These are phyloP conservation scores for Beauveria asiatica DNA, from an alignment of 2,329 filamentous ascomycete species.

Conservation along the genomic window DNA sequence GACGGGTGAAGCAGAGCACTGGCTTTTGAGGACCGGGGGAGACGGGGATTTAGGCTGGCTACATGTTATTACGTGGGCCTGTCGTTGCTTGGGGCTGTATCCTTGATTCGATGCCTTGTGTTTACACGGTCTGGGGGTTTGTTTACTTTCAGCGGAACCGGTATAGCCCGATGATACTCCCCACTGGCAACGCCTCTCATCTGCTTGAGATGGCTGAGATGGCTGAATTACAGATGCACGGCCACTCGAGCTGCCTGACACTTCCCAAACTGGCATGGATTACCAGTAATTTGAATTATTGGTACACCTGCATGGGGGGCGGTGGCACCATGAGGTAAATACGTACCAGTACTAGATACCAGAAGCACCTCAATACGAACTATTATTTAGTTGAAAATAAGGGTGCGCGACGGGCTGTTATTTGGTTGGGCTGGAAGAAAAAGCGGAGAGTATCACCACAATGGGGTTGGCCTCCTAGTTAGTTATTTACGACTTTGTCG, in stretches of 20 bases:
- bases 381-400: background rate
- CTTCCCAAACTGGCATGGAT: background rate
- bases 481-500: too few relatives aligned
- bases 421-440: background rate
- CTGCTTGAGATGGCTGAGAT: background rate
- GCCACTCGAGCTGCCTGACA: background rate
- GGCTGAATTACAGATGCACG: background rate
- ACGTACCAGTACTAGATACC: too few relatives aligned
- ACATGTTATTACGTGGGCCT: conserved; percentile 10
- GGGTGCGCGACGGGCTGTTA: too few relatives aligned
- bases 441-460: background rate
- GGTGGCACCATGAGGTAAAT: background rate
- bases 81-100: conserved; percentile 9
- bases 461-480: too few relatives aligned
- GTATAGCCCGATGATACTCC: conserved; percentile 8
- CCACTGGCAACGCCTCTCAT: conserved; percentile 9
- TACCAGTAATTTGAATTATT: too few relatives aligned
- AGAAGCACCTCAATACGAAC: background rate
- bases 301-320: background rate
- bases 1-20: conserved; percentile 24
- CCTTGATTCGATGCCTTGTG: background rate
- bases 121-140: conserved; percentile 9
- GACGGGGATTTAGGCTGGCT: conserved; percentile 9
- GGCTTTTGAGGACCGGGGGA: conserved; percentile 32
- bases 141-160: conserved; percentile 10